Conservation (phyloP, 345 rosid species). For the Citrus medica region DNA sequence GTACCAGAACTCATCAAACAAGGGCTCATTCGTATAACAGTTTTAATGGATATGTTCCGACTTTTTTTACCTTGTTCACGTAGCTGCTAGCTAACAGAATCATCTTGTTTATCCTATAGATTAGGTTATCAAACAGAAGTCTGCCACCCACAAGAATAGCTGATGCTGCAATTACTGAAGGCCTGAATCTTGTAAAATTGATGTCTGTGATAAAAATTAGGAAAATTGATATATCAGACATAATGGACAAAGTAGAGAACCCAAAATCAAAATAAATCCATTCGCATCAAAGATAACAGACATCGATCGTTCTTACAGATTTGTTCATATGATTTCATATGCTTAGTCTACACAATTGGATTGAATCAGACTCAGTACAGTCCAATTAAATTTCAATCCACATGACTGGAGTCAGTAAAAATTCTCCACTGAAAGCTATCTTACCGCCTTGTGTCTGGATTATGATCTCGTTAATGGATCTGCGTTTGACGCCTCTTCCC, state of each 20-base stretch:
- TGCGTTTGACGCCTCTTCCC: background rate
- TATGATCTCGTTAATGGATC: background rate
- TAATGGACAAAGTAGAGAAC: background rate
- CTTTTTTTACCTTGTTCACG: background rate
- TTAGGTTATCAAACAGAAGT: background rate
- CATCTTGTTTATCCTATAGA: background rate
- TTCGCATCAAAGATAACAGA: too few species aligned
- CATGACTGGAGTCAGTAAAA: background rate
- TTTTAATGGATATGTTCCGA: background rate
- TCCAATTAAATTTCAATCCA: background rate
- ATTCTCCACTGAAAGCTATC: background rate
- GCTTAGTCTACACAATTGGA: too few species aligned
- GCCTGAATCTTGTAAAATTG: background rate
- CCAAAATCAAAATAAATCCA: too few species aligned
- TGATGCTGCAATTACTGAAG: constrained; percentile 12
- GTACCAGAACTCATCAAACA: background rate
- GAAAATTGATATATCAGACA: background rate
- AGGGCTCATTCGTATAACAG: background rate
- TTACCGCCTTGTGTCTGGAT: background rate
- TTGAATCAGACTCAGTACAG: background rate
- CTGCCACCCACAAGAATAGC: background rate
- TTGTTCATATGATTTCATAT: too few species aligned
- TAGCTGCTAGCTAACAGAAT: background rate
- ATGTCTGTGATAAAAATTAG: background rate
- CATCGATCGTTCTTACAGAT: too few species aligned